Conservation (phyloP, 202 grass and related monocot species). For the Setaria italica region DNA sequence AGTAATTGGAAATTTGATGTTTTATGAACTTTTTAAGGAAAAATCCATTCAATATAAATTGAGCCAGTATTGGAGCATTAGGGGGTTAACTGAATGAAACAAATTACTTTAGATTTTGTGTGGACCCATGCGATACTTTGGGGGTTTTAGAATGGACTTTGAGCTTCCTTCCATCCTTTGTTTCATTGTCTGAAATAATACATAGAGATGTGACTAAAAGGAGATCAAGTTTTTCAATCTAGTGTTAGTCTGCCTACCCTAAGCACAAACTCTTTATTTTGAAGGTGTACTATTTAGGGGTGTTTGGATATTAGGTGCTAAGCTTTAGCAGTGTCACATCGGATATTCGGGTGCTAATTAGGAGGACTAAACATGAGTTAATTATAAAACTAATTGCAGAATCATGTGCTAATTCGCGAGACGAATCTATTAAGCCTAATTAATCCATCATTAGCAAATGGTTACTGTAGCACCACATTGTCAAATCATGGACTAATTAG, state of each 20-base stretch:
- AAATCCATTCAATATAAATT: not conserved
- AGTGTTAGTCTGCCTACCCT: not conserved
- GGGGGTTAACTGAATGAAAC: not conserved
- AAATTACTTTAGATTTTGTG: not conserved
- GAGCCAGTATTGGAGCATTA: not conserved
- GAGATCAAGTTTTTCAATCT: conserved; percentile 17
- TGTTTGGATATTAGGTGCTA: no score
- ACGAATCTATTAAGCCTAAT: no score
- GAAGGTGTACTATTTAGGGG: not conserved
- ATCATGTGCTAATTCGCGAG: no score
- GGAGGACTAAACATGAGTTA: no score
- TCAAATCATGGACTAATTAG: no score
- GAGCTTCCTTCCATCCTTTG: not conserved
- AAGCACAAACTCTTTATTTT: not conserved
- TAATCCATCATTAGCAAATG: no score
- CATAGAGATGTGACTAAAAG: not conserved
- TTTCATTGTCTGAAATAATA: conserved; percentile 5
- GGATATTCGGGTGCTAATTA: no score
- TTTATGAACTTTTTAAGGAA: not conserved
- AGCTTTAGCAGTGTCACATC: no score
- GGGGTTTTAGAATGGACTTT: not conserved
- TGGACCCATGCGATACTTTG: not conserved
- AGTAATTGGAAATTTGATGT: not conserved
- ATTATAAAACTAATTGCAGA: no score
- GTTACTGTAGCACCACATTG: no score